Conservation (phyloP, 805 yeast species). For the Zygosaccharomyces pseudorouxii region DNA sequence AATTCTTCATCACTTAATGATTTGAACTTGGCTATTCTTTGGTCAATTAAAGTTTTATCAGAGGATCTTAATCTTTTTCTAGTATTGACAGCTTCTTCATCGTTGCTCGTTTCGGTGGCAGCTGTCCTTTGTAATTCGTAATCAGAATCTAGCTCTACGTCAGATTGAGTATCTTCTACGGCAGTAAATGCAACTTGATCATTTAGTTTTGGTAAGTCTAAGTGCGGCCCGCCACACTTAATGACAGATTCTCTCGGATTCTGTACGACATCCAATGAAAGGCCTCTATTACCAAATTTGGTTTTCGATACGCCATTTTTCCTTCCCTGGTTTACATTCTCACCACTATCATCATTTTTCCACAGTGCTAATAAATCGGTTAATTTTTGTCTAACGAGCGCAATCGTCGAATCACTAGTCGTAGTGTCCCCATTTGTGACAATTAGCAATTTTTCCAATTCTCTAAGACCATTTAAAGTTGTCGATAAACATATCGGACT, state of each 20-base stretch:
- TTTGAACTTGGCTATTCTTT: conserved; percentile 5
- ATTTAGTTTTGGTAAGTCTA: conserved; percentile 3
- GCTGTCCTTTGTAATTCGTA: conserved; percentile 4
- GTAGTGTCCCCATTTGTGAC: conserved; percentile 5
- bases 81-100: conserved; percentile 1
- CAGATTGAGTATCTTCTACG: conserved; percentile 16
- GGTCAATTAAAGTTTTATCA: conserved; percentile 3
- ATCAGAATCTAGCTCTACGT: conserved; percentile 14
- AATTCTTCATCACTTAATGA: conserved; percentile 28
- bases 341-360: conserved; percentile 3
- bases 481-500: neutral
- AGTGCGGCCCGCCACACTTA: conserved; percentile 6
- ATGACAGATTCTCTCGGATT: neutral
- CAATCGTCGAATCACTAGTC: conserved; percentile 3
- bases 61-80: neutral
- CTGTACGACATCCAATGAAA: conserved; percentile 23
- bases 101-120: neutral
- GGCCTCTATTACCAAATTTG: conserved; percentile 16
- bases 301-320: neutral
- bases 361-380: conserved; percentile 6
- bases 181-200: conserved; percentile 15
- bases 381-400: conserved; percentile 15
- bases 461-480: conserved; percentile 7
- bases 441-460: conserved; percentile 7
- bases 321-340: neutral